These are phyloP conservation scores for Globisporangium cederbergense DNA, from an alignment of 352 stramenopile species.

Conservation along the genomic window DNA sequence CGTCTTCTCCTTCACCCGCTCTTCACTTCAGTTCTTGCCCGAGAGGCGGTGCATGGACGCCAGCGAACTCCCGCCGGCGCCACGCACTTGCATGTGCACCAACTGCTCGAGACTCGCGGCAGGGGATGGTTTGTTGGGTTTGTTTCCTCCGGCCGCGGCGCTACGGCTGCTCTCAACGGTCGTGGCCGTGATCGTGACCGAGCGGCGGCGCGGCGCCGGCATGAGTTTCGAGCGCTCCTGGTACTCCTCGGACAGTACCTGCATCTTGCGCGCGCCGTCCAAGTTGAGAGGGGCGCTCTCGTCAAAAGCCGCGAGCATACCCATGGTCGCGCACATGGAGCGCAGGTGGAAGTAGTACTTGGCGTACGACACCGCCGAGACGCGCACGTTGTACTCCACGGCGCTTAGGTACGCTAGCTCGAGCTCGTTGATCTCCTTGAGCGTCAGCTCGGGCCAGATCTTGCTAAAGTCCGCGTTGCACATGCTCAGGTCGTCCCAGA, in stretches of 20 bases:
- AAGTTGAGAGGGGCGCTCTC: conserved; percentile 77
- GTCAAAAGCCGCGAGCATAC: conserved; percentile 67
- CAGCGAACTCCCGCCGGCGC: conserved; percentile 44
- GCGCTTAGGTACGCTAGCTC: conserved; percentile 91
- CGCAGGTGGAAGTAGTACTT: conserved; percentile 98
- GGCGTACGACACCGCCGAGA: conserved; percentile 83
- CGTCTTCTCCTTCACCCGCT: not conserved
- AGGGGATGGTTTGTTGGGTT: conserved; percentile 47
- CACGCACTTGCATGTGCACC: conserved; percentile 79
- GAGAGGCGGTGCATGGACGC: conserved; percentile 60
- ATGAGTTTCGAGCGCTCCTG: conserved; percentile 80
- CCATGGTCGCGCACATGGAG: conserved; percentile 92
- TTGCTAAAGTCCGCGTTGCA: conserved; percentile 97
- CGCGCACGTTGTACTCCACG: conserved; percentile 89
- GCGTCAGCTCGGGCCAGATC: conserved; percentile 87
- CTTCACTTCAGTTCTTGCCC: conserved; percentile 23
- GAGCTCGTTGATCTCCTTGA: conserved; percentile 95
- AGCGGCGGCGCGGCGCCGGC: conserved; percentile 63
- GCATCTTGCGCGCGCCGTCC: conserved; percentile 83
- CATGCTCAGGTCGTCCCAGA: conserved; percentile 98
- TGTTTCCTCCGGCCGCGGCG: conserved; percentile 10
- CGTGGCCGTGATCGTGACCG: conserved; percentile 73
- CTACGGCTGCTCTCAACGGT: conserved; percentile 31
- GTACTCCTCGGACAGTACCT: conserved; percentile 85
- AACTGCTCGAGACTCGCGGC: conserved; percentile 78